Evolutionary conservation across 2,329 filamentous ascomycete genomes (phyloP).

Genomic region (Botrytis deweyae): DNA sequence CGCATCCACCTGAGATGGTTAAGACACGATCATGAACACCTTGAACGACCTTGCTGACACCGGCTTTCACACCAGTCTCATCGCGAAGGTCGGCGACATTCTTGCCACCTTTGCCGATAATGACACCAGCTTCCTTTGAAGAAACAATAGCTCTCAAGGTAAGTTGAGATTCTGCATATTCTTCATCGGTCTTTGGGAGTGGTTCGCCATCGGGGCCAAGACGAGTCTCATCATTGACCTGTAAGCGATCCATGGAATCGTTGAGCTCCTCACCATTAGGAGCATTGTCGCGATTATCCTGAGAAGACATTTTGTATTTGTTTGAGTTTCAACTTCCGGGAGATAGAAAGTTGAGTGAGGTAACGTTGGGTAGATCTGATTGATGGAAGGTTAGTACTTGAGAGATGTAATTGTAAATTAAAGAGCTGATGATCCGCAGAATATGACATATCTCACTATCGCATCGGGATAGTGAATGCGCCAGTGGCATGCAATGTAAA

Average conservation of each 20-base stretch:
- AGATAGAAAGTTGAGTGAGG: conserved; percentile 10
- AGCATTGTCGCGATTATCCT: conserved; percentile 37
- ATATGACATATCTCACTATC: conserved; percentile 3
- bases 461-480: conserved; percentile 13
- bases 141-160: conserved; percentile 97
- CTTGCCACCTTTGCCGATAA: conserved; percentile 98
- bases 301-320: conserved; percentile 35
- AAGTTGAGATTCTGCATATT: conserved; percentile 89
- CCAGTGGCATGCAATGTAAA: conserved; percentile 6
- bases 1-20: conserved; percentile 88
- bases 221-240: conserved; percentile 61
- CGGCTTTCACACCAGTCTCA: conserved; percentile 96
- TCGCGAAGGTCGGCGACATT: conserved; percentile 96
- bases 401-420: neutral
- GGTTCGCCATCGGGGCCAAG: conserved; percentile 73
- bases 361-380: neutral
- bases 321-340: conserved; percentile 9
- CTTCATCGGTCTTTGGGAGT: conserved; percentile 89
- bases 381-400: neutral
- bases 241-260: conserved; percentile 64
- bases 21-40: conserved; percentile 96
- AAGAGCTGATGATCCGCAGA: conserved; percentile 6
- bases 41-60: conserved; percentile 97
- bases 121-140: conserved; percentile 97
- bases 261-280: conserved; percentile 50